Evolutionary conservation across 1,284 basidiomycete species (phyloP), one percentile per base, ranked within the genome.

Genomic region (Melanopsichium pennsylvanicum): DNA sequence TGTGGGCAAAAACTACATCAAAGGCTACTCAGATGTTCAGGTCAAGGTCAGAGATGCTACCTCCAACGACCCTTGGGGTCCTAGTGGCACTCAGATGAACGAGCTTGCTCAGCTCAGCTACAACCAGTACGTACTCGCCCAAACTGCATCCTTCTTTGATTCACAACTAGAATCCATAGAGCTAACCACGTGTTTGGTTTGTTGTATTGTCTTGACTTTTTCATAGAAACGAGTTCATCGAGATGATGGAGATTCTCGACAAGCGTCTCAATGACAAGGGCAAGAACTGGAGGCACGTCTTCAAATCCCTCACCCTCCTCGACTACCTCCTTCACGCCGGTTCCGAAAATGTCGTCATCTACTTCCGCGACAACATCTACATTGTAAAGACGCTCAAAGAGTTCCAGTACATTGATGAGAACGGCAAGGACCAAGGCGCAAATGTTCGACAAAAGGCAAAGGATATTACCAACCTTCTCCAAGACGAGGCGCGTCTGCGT

Each of bases 191-290:
- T n/a, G n/a, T n/a, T n/a, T n/a, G n/a, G n/a, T n/a, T n/a, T n/a
- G n/a, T n/a, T n/a, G n/a, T n/a, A n/a, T n/a, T n/a, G n/a, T n/a
- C n/a, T n/a, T n/a, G n/a, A n/a, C n/a, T n/a, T n/a, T 19, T 8
- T 18, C n/a, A n/a, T 29, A 29, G 93, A 83, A 90, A 89, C 72
- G 94, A 98, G 81, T 98, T 99, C 83, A 92, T 98, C 26, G 96
- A 99, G 84, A 94, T 98, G 79, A 97, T 99, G 93, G 96, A 99
- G 85, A 97, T 97, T 92, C 86, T 99, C 61, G 96, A 99, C 84
- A 98, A 98, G 84, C 88, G 96, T 44, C 84, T 99, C 73, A 98
- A 98, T 78, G 96, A 99, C 85, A 98, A 97, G 85, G 96, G 96
- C 34, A 98, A 98, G 88, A 97, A 98, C 81, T 99, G 96, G 96